Evolutionary conservation across 2,329 filamentous ascomycete genomes (phyloP).

Genomic region (Aspergillus neoniger): DNA sequence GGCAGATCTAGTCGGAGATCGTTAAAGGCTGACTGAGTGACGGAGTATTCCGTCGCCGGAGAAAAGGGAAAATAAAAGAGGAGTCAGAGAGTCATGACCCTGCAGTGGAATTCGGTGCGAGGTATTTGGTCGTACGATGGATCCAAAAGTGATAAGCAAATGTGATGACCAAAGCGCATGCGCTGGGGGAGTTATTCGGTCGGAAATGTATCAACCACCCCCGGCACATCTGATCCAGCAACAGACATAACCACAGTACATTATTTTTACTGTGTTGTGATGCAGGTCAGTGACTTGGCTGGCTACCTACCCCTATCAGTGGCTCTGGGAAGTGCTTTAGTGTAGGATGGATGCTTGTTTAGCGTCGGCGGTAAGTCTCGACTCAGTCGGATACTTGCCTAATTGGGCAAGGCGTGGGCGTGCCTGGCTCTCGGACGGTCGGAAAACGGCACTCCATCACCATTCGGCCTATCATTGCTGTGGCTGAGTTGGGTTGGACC

Average conservation of each 20-base stretch:
- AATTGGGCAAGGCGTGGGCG: conserved; percentile 1
- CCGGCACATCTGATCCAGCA: not conserved
- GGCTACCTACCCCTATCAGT: not conserved
- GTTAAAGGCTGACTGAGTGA: not conserved
- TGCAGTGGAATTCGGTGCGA: not conserved
- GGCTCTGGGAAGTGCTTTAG: not conserved
- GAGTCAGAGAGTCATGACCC: not conserved
- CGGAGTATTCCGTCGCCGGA: not conserved
- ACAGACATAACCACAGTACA: too few species aligned
- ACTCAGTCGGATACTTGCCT: conserved; percentile 7
- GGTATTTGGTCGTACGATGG: not conserved
- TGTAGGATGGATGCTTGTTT: not conserved
- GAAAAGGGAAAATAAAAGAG: not conserved
- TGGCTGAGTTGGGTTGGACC: conserved; percentile 10
- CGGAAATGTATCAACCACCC: not conserved
- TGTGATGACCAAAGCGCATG: not conserved
- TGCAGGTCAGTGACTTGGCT: not conserved
- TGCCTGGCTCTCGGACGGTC: conserved; percentile 1
- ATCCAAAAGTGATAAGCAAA: not conserved
- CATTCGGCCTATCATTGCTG: conserved; percentile 5
- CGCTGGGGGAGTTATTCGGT: not conserved
- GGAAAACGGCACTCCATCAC: not conserved
- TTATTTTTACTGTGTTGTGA: too few species aligned
- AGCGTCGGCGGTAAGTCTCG: conserved; percentile 7
- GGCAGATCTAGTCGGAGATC: conserved; percentile 5